These are phyloP conservation scores for Intubia oerlemansii DNA, from an alignment of 2,329 filamentous ascomycete genomes.

Conservation along the genomic window DNA sequence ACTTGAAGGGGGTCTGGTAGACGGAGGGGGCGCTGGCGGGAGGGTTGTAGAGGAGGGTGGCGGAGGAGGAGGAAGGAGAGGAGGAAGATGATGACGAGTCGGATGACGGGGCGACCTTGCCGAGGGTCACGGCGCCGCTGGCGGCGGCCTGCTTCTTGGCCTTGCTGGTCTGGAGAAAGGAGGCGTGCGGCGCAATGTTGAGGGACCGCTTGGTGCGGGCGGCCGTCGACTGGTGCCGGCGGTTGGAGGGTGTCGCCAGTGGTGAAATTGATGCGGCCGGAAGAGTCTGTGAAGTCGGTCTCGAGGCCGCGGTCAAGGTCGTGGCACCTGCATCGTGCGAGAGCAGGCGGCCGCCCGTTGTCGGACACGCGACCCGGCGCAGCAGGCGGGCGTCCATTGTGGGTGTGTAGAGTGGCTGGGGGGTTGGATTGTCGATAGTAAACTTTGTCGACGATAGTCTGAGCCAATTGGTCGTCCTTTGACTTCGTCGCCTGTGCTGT, in stretches of 20 bases:
- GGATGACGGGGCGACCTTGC: constrained; percentile 1
- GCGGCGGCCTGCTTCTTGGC: constrained; percentile 11
- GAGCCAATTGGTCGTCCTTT: too few relatives aligned
- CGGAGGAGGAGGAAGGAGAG: constrained; percentile 9
- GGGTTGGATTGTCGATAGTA: too few relatives aligned
- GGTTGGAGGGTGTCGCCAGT: not conserved
- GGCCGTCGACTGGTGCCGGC: constrained; percentile 26
- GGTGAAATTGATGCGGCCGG: too few relatives aligned
- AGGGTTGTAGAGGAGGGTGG: constrained; percentile 27
- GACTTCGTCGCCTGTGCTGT: too few relatives aligned
- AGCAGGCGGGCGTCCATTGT: constrained; percentile 6
- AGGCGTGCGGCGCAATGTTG: constrained; percentile 37
- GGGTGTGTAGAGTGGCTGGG: too few relatives aligned
- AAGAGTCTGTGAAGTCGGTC: too few relatives aligned
- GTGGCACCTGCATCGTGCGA: too few relatives aligned
- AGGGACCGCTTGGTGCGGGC: constrained; percentile 33
- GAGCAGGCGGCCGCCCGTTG: not conserved
- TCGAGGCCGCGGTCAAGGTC: too few relatives aligned
- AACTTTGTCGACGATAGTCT: too few relatives aligned
- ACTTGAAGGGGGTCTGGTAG: constrained; percentile 43
- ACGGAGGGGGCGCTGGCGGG: constrained; percentile 27
- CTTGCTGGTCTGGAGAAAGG: too few relatives aligned
- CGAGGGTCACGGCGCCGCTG: not conserved
- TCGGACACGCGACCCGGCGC: constrained; percentile 4
- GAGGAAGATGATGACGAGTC: not conserved